Evolutionary conservation across 352 stramenopile genomes (phyloP).

Genomic region (Phytophthora chlamydospora): DNA sequence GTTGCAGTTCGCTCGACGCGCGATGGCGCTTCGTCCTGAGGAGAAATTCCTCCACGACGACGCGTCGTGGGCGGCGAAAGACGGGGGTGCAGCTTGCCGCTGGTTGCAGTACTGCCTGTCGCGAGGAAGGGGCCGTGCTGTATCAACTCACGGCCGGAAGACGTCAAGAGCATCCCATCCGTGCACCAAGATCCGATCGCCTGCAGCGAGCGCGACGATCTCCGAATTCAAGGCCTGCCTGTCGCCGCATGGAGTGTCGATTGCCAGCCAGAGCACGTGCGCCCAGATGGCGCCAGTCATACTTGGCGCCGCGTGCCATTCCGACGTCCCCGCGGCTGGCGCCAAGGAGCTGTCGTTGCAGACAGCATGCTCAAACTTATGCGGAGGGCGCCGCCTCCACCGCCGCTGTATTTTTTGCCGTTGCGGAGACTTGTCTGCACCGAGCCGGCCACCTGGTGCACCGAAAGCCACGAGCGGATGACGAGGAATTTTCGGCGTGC

Average conservation of each 20-base stretch:
- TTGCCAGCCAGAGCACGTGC: conserved; percentile 30
- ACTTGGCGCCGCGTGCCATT: conserved; percentile 16
- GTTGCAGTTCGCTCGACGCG: conserved; percentile 27
- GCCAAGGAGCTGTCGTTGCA: conserved; percentile 20
- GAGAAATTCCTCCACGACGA: no score
- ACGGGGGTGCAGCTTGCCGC: background rate
- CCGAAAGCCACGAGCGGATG: conserved; percentile 38
- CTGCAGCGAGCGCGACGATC: conserved; percentile 1
- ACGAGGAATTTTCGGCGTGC: conserved; percentile 37
- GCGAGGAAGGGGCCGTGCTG: conserved; percentile 5
- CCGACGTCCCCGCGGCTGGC: conserved; percentile 25
- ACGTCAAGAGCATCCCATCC: conserved; percentile 28
- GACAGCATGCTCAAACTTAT: conserved; percentile 20
- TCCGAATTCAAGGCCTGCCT: conserved; percentile 1
- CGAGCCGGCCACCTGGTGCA: conserved; percentile 22
- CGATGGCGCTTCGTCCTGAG: background rate
- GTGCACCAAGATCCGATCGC: conserved; percentile 26
- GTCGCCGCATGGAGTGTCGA: conserved; percentile 25
- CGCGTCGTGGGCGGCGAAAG: conserved; percentile 4
- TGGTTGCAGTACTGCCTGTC: background rate
- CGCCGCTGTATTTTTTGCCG: conserved; percentile 8
- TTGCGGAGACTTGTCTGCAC: conserved; percentile 24
- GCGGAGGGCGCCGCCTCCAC: background rate
- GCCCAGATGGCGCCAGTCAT: conserved; percentile 26
- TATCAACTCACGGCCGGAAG: conserved; percentile 14